These are phyloP conservation scores for Artemisia tridentata DNA, from an alignment of 129 eudicot species.

Conservation along the genomic window DNA sequence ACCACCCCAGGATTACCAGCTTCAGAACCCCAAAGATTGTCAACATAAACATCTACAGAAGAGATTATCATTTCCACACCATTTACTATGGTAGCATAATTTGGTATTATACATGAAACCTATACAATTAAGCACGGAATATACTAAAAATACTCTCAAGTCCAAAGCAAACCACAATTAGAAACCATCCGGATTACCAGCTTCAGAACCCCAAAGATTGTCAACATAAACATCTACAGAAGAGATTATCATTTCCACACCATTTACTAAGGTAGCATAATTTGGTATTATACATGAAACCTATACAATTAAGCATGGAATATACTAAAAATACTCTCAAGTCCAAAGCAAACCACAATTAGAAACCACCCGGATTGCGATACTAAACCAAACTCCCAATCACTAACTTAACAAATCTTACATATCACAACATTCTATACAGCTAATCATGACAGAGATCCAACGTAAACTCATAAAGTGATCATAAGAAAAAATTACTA, in stretches of 20 bases:
- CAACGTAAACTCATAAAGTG: neutral
- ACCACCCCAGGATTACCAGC: conserved; percentile 2
- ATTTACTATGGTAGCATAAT: neutral
- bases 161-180: neutral
- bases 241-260: neutral
- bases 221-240: conserved; percentile 3
- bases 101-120: neutral
- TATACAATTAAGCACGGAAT: conserved; percentile 5
- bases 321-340: neutral
- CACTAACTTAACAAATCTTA: conserved; percentile 1
- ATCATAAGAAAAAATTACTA: neutral
- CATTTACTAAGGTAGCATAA: neutral
- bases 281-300: neutral
- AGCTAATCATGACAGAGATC: conserved; percentile 8
- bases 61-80: neutral
- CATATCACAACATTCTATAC: conserved; percentile 5
- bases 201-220: conserved; percentile 12
- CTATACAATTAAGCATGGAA: conserved; percentile 2
- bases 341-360: neutral
- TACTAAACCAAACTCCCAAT: conserved; percentile 5
- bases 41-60: conserved; percentile 2
- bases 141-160: neutral
- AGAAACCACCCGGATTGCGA: neutral
- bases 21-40: conserved; percentile 2
- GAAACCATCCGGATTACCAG: too few species aligned